These are phyloP conservation scores for Ganoderma lucidum DNA, from an alignment of 1,284 basidiomycete species.

Conservation along the genomic window DNA sequence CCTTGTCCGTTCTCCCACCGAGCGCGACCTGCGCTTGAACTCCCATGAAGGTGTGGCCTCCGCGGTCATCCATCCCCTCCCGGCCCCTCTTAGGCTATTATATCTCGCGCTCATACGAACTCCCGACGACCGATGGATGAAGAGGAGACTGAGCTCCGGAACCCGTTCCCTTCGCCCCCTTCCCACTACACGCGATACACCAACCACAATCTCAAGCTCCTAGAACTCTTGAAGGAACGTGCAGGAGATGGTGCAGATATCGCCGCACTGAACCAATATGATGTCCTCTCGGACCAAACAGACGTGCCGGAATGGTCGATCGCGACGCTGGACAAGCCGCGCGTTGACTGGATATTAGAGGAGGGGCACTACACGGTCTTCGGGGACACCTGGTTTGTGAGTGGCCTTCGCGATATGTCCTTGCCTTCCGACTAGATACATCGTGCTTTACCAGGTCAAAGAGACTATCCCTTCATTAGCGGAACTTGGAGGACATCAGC, in stretches of 20 bases:
- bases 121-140: constrained; percentile 57
- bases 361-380: constrained; percentile 74
- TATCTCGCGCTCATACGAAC: background rate
- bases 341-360: constrained; percentile 84
- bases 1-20: background rate
- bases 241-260: constrained; percentile 47
- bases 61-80: constrained; percentile 4
- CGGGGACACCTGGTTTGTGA: constrained; percentile 84
- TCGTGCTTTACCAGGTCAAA: constrained; percentile 59
- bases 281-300: constrained; percentile 67
- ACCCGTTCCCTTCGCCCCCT: constrained; percentile 84
- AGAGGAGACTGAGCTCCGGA: constrained; percentile 77
- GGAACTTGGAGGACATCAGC: constrained; percentile 73
- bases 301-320: constrained; percentile 80
- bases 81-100: background rate
- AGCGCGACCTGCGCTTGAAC: constrained; percentile 7
- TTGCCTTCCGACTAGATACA: background rate
- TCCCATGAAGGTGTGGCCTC: constrained; percentile 23
- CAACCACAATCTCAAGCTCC: constrained; percentile 69
- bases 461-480: constrained; percentile 77
- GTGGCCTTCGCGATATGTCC: constrained; percentile 35
- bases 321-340: constrained; percentile 76
- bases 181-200: constrained; percentile 81
- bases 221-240: constrained; percentile 66
- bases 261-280: constrained; percentile 58